Base-by-base conservation (phyloP, 2,329 filamentous ascomycete species). In the Beauveria rudraprayagi region DNA sequence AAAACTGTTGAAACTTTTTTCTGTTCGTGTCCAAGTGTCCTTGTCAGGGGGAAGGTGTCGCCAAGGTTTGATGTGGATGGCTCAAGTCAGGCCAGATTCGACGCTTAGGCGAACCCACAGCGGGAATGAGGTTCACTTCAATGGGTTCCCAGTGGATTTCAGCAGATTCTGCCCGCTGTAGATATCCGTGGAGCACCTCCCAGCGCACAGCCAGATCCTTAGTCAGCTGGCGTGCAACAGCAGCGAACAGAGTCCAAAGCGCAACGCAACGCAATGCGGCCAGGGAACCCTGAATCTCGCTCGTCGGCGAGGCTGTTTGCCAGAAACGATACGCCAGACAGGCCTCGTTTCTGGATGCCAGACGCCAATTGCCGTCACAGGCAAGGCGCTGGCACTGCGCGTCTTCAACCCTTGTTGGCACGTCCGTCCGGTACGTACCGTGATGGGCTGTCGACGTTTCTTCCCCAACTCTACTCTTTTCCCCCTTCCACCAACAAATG, bases 401-500 rank as follows among this genome's bases (percentile, higher is more conserved):
- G 34, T 37, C 34, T 16, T 11, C 34, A 37, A 5, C 34, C 34
- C 34, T 37, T 37, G 14, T 16, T 37, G 34, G 34, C 34, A 37
- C 19, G 53, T 46, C 17, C 37, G 22, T 26, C 34, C 53, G 41
- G 41, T 37, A 56, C 54, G 54, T 40, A 56, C 54, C n/a, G 54
- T 47, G 28, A 47, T 37, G 41, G 48, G 26, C 47, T 50, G 46
- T 30, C 48, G 28, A 22, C 26, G 26, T 28, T 37, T 22, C 30
- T 22, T 48, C 28, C 51, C 50, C 34, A 48, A 54, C 58, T 60
- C 47, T 48, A 30, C 46, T 46, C 48, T 47, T 43, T 37, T 40
- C 58, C 50, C 58, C 43, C 58, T 40, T 54, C 58, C 40, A 46
- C 58, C 58, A 53, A 22, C 43, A 57, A 54, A 61, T 56, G 51